Conservation (phyloP, 2,329 filamentous ascomycete species). For the Nemania sp. region DNA sequence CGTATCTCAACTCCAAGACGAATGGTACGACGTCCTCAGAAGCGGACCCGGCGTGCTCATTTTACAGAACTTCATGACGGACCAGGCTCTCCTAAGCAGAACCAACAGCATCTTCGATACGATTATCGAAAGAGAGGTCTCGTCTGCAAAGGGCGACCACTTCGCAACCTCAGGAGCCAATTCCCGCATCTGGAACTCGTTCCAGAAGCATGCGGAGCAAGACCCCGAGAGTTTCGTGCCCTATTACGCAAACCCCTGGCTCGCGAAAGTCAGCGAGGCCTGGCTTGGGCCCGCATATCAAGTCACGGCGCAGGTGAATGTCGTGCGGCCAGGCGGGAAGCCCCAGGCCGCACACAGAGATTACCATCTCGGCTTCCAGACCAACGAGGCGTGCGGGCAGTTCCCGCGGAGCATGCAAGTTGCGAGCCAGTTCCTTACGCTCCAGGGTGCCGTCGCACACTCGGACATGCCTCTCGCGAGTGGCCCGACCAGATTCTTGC, state of each 20-base stretch:
- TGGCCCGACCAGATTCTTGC: constrained; percentile 71
- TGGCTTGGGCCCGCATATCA: constrained; percentile 72
- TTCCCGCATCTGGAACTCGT: constrained; percentile 74
- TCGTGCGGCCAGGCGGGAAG: constrained; percentile 68
- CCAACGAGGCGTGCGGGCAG: constrained; percentile 56
- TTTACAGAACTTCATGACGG: constrained; percentile 64
- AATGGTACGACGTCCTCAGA: constrained; percentile 69
- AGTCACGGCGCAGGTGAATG: constrained; percentile 72
- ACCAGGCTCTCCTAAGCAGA: constrained; percentile 56
- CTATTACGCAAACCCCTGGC: constrained; percentile 72
- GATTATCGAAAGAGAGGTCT: constrained; percentile 59
- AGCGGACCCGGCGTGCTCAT: constrained; percentile 70
- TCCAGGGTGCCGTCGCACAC: constrained; percentile 74
- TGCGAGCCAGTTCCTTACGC: constrained; percentile 67
- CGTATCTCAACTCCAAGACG: constrained; percentile 63
- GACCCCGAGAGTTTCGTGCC: constrained; percentile 64
- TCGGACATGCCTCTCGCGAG: constrained; percentile 68
- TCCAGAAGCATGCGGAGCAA: constrained; percentile 68
- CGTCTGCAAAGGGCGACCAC: constrained; percentile 66
- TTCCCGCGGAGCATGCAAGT: constrained; percentile 66
- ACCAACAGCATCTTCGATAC: constrained; percentile 60
- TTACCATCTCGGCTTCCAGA: constrained; percentile 74
- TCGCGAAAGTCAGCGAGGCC: constrained; percentile 62
- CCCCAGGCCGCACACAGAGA: constrained; percentile 71
- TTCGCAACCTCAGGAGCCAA: constrained; percentile 69